These are phyloP conservation scores for Aspergillus funiculosus DNA, from an alignment of 495 filamentous ascomycete species.

Conservation along the genomic window DNA sequence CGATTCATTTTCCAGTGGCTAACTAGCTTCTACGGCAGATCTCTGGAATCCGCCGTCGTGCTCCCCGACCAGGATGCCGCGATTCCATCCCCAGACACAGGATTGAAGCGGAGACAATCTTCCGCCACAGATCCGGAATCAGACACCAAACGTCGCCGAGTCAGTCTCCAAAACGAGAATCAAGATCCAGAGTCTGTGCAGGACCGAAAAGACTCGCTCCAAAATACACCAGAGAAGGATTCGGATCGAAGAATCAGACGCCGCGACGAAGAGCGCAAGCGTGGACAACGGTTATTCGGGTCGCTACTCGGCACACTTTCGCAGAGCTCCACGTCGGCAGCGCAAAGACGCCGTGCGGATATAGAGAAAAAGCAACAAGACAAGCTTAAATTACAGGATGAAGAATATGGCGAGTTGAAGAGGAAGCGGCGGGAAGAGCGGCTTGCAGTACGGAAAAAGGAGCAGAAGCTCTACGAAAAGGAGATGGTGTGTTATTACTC, in stretches of 20 bases:
- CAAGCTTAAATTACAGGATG: slow-evolving; percentile 68
- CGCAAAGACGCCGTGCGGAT: slow-evolving; percentile 75
- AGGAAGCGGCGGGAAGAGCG: slow-evolving; percentile 59
- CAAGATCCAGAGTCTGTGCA: slow-evolving; percentile 12
- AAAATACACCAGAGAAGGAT: slow-evolving; percentile 19
- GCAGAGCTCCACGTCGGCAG: slow-evolving; percentile 60
- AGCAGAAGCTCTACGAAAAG: slow-evolving; percentile 74
- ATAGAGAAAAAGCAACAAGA: slow-evolving; percentile 87
- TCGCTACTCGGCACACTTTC: slow-evolving; percentile 81
- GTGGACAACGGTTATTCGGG: slow-evolving; percentile 85
- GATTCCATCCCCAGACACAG: slow-evolving; percentile 25
- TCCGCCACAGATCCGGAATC: slow-evolving; percentile 48
- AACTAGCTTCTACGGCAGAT: slow-evolving; percentile 64
- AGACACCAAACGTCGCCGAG: slow-evolving; percentile 51
- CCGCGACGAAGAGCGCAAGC: slow-evolving; percentile 70
- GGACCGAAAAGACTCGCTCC: slow-evolving; percentile 15
- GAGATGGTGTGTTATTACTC: slow-evolving; percentile 56
- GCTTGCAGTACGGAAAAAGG: slow-evolving; percentile 51
- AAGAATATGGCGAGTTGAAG: slow-evolving; percentile 63
- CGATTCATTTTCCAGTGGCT: slow-evolving; percentile 16
- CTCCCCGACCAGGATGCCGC: slow-evolving; percentile 47
- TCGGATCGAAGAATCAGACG: slow-evolving; percentile 41
- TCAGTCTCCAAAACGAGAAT: slow-evolving; percentile 29
- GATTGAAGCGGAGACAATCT: slow-evolving; percentile 53
- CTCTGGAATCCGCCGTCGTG: too few species aligned